These are phyloP conservation scores for Beauveria bassiana DNA, from an alignment of 2,329 filamentous ascomycete species.

Conservation along the genomic window DNA sequence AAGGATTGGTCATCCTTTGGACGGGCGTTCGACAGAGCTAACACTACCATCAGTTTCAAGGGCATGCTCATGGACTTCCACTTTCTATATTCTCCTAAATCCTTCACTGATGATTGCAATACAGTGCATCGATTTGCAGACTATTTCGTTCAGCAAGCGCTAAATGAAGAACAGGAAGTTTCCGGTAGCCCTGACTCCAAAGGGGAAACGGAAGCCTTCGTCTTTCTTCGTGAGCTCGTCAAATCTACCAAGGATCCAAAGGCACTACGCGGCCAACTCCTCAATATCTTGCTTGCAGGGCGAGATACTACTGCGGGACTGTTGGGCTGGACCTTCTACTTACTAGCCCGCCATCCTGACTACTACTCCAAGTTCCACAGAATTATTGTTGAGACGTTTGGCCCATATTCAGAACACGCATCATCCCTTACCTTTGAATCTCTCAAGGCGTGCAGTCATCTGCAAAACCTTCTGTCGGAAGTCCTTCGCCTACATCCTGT, in stretches of 20 bases:
- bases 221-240: slow-evolving; percentile 15
- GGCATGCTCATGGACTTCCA: background rate
- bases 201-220: background rate
- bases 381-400: slow-evolving; percentile 3
- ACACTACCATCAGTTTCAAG: background rate
- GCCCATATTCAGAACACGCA: background rate
- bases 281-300: slow-evolving; percentile 16
- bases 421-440: slow-evolving; percentile 11
- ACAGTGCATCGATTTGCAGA: background rate
- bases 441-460: slow-evolving; percentile 18
- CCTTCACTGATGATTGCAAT: background rate
- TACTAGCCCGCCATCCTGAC: slow-evolving; percentile 13
- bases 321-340: slow-evolving; percentile 17
- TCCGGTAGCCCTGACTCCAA: background rate
- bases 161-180: background rate
- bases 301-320: slow-evolving; percentile 19
- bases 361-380: slow-evolving; percentile 13
- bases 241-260: slow-evolving; percentile 13
- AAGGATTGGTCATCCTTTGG: slow-evolving; percentile 1
- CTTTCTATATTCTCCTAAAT: background rate
- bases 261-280: slow-evolving; percentile 13
- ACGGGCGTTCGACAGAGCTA: background rate
- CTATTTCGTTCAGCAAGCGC: slow-evolving; percentile 1
- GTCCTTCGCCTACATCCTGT: slow-evolving; percentile 27
- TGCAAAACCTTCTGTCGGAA: slow-evolving; percentile 19